Conservation (phyloP, 768 basidiomycete genomes). For the Amanita molliuscula region DNA sequence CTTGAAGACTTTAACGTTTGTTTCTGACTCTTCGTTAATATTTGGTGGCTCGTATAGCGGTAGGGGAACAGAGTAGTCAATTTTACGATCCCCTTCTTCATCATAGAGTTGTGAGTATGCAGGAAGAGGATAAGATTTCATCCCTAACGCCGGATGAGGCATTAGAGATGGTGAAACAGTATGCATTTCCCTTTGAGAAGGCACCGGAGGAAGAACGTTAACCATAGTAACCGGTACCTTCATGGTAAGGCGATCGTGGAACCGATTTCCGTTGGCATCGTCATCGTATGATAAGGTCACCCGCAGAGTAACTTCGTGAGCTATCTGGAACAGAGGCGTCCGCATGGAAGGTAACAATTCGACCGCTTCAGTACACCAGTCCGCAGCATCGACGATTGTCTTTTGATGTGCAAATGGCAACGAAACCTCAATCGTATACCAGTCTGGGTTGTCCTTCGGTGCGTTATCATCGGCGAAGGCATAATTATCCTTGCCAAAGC, state of each 20-base stretch:
- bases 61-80: slow-evolving; percentile 54
- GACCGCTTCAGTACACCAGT: slow-evolving; percentile 25
- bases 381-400: slow-evolving; percentile 14
- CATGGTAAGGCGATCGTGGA: slow-evolving; percentile 27
- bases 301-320: slow-evolving; percentile 43
- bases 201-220: slow-evolving; percentile 24
- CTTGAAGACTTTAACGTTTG: background rate
- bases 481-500: slow-evolving; percentile 38
- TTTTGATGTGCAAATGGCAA: slow-evolving; percentile 35
- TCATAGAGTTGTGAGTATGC: slow-evolving; percentile 75
- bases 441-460: slow-evolving; percentile 24
- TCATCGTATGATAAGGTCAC: slow-evolving; percentile 47
- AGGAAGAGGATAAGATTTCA: slow-evolving; percentile 34
- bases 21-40: background rate
- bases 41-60: slow-evolving; percentile 48
- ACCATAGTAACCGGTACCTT: slow-evolving; percentile 43
- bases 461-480: slow-evolving; percentile 33
- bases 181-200: slow-evolving; percentile 9
- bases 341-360: slow-evolving; percentile 33
- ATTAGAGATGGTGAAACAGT: background rate
- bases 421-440: slow-evolving; percentile 49
- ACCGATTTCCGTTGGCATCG: slow-evolving; percentile 17
- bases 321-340: slow-evolving; percentile 48
- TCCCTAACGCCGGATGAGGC: background rate
- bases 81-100: slow-evolving; percentile 59